A percentile compares a stretch with the other conserved stretches of the same genome.
Conservation (phyloP, 176 grass and related monocot genomes). For the Puccinellia tenuiflora region DNA sequence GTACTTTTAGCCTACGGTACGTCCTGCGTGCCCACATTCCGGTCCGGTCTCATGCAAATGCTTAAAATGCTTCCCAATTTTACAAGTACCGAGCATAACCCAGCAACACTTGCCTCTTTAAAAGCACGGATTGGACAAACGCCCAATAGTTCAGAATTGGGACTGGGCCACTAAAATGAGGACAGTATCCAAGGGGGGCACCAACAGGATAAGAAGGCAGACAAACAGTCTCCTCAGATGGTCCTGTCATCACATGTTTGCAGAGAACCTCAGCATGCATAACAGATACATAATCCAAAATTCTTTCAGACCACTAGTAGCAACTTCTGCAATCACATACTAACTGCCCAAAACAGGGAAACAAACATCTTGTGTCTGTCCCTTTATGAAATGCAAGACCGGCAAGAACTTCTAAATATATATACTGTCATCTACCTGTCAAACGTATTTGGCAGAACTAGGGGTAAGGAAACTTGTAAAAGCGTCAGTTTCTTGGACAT, state of each 20-base stretch:
- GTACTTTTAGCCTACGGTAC: background rate
- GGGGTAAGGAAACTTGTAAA: background rate
- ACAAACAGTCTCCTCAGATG: background rate
- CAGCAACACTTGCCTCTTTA: background rate
- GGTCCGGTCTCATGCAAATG: slow-evolving; percentile 10
- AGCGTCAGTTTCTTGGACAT: background rate
- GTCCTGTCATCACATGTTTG: slow-evolving; percentile 32
- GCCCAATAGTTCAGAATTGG: slow-evolving; percentile 22
- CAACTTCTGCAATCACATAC: background rate
- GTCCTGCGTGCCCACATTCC: background rate
- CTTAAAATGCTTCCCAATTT: slow-evolving; percentile 4
- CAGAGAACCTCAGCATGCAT: background rate
- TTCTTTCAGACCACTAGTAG: background rate
- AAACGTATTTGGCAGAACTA: background rate
- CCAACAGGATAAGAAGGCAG: background rate
- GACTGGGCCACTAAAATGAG: background rate
- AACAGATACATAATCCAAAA: background rate
- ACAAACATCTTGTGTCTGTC: background rate
- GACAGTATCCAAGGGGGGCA: background rate
- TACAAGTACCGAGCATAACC: background rate
- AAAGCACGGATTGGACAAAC: background rate
- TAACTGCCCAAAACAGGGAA: background rate
- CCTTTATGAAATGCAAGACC: background rate
- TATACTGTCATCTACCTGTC: background rate
- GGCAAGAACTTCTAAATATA: background rate